Evolutionary conservation across 2,329 filamentous ascomycete genomes (phyloP).

Genomic region (Allantophomopsis cytisporea): DNA sequence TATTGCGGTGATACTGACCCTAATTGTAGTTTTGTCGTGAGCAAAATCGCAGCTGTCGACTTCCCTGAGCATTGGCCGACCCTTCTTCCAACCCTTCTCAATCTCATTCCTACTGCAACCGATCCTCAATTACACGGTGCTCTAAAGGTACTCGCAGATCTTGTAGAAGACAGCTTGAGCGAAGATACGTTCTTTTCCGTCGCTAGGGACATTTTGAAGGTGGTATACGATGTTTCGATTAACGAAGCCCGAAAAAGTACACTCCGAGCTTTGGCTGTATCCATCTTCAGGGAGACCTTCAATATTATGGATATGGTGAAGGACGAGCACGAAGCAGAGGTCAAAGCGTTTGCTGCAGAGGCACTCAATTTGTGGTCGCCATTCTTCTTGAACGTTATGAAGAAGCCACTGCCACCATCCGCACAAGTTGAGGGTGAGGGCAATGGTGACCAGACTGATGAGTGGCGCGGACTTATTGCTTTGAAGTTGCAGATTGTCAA

Average conservation of each 20-base stretch:
- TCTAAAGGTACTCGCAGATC: slow-evolving; percentile 72
- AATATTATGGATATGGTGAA: slow-evolving; percentile 95
- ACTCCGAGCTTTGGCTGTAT: slow-evolving; percentile 73
- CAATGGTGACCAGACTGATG: slow-evolving; percentile 42
- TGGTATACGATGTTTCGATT: slow-evolving; percentile 70
- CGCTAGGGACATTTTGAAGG: slow-evolving; percentile 72
- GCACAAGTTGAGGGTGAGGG: slow-evolving; percentile 41
- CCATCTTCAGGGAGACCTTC: slow-evolving; percentile 83
- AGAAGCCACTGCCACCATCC: slow-evolving; percentile 52
- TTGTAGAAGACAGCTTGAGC: slow-evolving; percentile 86
- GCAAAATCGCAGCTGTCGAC: slow-evolving; percentile 87
- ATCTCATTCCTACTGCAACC: slow-evolving; percentile 59
- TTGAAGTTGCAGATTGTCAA: slow-evolving; percentile 92
- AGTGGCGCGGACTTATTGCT: slow-evolving; percentile 70
- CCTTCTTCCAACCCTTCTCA: slow-evolving; percentile 68
- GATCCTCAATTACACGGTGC: slow-evolving; percentile 81
- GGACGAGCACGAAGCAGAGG: slow-evolving; percentile 76
- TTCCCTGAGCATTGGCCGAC: slow-evolving; percentile 94
- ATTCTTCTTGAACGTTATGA: slow-evolving; percentile 73
- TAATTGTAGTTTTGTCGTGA: slow-evolving; percentile 52
- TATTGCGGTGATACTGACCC: slow-evolving; percentile 1
- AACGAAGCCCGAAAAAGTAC: slow-evolving; percentile 61
- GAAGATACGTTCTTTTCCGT: slow-evolving; percentile 92
- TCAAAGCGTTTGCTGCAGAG: slow-evolving; percentile 82
- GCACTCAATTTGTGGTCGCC: slow-evolving; percentile 75